Base-by-base conservation (phyloP, 768 basidiomycete species). In the Megacollybia marginata region DNA sequence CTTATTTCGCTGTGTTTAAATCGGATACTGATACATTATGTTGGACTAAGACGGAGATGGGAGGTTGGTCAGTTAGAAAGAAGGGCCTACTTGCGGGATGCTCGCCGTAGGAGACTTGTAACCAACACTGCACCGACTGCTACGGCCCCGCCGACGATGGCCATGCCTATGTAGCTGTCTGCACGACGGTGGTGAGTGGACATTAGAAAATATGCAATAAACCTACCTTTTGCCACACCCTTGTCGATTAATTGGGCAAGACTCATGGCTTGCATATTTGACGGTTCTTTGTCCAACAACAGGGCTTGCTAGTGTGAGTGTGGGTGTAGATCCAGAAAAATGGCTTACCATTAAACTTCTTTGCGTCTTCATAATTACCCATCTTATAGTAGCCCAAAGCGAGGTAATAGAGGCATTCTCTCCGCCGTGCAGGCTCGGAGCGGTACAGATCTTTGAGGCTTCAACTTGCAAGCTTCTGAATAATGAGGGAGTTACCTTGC, bases 81-180 rank as follows among this genome's bases (percentile, higher is more conserved):
- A 49, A 32, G 40, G 43, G 43, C 38, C 70, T 72, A 79, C 69
- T 73, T 73, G 61, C 75, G 75, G 55, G 68, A 62, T 65, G 88
- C 85, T 80, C 88, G 88, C 82, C 90, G 87, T 80, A 92, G 75
- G 61, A 91, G 71, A 69, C 80, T 71, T 63, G 88, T 85, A 49
- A 91, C 51, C 51, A 87, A 63, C 44, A 92, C 65, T 31, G 87
- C 82, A 47, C 91, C 88, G 18, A 95, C 59, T 12, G 95, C 93
- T 12, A 89, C 92, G 38, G 79, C 85, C 48, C 93, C 92, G 46
- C 94, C 94, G 16, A 84, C 91, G 40, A 99, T 74, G 12, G 93
- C 96, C 86, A 99, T 92, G 44, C 96, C 96, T 46, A 97, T 90
- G 65, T 97, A 97, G n/a, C 94, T 94, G 67, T 99, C 95, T 94